Base-by-base conservation (phyloP, 257 asterid species). In the Solanum virginianum region DNA sequence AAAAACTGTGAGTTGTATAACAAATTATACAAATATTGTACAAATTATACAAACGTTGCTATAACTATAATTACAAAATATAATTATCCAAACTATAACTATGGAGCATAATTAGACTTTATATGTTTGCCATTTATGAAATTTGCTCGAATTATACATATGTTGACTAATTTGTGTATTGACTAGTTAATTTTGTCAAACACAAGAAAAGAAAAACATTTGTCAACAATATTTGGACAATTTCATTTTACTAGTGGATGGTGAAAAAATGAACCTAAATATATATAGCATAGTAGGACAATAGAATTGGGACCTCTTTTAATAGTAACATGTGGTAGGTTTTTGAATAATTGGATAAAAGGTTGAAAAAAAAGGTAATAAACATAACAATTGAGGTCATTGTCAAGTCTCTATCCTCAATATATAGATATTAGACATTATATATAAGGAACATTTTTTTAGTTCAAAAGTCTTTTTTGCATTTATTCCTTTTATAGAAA, bases 381-480 rank as follows among this genome's bases (percentile, higher is more conserved):
- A 10, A 39, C 41, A 41, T 17, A 39, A 43, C 43, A 75, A 75
- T 51, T 75, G 85, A 66, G 85, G 89, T 91, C 84, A 63, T 84
- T 87, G 79, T 90, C 88, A 82, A 53, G 89, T 89, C 92, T 8
- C 72, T 14, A 82, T 87, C 91, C 66, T 77, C 56, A 29, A 39
- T 62, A 70, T 71, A 72, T 81, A 36, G 10, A 36, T 24, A 51
- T 77, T 77, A 3, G 36, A 32, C 36, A 3, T 32, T 32, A 32
- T 32, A 77, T 77, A 69, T 16, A 16, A 24, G 41, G 24, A 15
- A 15, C 26, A 8, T 51, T 77, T 24, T 77, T 49, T 77, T 14
- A 77, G 63, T 77, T 77, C 16, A 26, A 51, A 77, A 51, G 82
- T 77, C 63, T 77, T 77, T 51, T 51, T 3, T 77, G 16, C 47